Base-by-base conservation (phyloP, 1,139 yeast species). In the Pneumocystis jirovecii region DNA sequence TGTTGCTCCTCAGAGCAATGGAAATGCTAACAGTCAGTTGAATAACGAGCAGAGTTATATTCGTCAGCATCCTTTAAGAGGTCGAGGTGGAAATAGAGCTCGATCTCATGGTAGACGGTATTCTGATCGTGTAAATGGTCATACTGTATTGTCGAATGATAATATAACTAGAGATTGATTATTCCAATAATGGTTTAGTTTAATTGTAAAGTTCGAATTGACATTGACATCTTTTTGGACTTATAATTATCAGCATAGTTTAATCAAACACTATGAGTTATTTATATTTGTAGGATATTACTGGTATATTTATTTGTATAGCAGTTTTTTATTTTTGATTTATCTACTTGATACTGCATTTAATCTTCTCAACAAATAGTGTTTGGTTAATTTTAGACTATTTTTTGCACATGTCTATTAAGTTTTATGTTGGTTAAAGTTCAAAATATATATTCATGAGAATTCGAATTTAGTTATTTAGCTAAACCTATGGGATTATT, bases 81-180 rank as follows among this genome's bases (percentile, higher is more conserved):
- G 45, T 12, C 39, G 61, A 39, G 40, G 61, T 31, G 45, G 61
- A 60, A 60, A 39, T 25, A 60, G 45, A 39, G 61, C 61, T 21
- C 44, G 61, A 31, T 60, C 37, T 15, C 40, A 50, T 50, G n/a
- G 31, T 50, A 29, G 57, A 50, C 57, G 57, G 8, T 25, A 50
- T 50, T 50, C n/a, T 50, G 31, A 50, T 12, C 57, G 57, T 50
- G n/a, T 21, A 25, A 50, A 50, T 25, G 57, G 57, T 25, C 57
- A 50, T 25, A 12, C 31, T 25, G 29, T 25, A 50, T 50, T 29
- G n/a, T 25, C 34, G 10, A 50, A 50, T 50, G 57, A 50, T 25
- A 50, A 50, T 25, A 25, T 25, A 12, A 17, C 12, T 25, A 50
- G 34, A 21, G 57, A 50, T 50, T 50, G 17, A 19, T 50, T 12